A percentile compares a stretch with the other conserved stretches of the same genome.
Conservation (phyloP, 371 early-diverging fungal genomes). For the Actinomucor elegans region DNA sequence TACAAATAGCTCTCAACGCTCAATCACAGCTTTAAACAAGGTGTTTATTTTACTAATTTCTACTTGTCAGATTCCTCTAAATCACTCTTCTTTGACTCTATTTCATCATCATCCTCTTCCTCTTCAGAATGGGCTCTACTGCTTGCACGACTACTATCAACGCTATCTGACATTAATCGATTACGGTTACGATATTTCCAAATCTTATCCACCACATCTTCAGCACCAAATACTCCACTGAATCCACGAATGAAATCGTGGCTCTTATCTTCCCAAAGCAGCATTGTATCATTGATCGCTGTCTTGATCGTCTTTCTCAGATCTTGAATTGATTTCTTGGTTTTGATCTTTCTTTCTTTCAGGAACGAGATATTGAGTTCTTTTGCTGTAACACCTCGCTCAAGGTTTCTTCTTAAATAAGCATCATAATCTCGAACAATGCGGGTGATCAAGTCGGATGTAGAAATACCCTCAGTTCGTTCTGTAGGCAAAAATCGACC, state of each 20-base stretch:
- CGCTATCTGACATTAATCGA: conserved; percentile 15
- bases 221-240: conserved; percentile 67
- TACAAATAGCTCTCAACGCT: no score
- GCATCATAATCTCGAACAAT: conserved; percentile 95
- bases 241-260: conserved; percentile 74
- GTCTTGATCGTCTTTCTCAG: conserved; percentile 66
- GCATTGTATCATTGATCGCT: conserved; percentile 60
- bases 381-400: conserved; percentile 88
- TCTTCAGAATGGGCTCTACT: conserved; percentile 25
- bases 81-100: not conserved
- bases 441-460: conserved; percentile 94
- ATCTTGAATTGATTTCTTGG: conserved; percentile 76
- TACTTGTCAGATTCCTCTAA: not conserved
- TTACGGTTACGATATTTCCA: conserved; percentile 30
- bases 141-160: conserved; percentile 19
- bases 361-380: conserved; percentile 91
- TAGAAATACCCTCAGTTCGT: conserved; percentile 95
- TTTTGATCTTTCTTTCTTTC: conserved; percentile 75
- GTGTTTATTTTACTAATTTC: no score
- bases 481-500: conserved; percentile 90
- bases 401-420: conserved; percentile 91
- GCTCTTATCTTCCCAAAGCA: conserved; percentile 70
- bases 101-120: conserved; percentile 8
- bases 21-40: no score
- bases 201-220: conserved; percentile 49